A percentile compares a stretch with the other conserved stretches of the same genome.
Evolutionary conservation across 2,329 filamentous ascomycete species (phyloP).

Genomic region (Fusarium napiforme): DNA sequence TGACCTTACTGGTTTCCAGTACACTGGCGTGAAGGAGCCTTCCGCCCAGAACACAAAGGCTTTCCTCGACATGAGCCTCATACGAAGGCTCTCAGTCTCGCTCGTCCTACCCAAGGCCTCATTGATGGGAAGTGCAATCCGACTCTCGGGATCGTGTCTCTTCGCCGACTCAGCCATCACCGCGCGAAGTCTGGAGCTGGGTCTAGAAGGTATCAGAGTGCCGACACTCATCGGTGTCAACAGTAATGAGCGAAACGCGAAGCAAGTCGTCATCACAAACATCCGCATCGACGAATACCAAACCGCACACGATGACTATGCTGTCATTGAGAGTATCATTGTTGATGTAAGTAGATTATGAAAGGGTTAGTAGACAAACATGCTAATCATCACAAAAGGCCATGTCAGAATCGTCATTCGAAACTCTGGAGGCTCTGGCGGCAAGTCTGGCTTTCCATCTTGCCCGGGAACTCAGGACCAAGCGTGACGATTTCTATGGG

Average conservation of each 20-base stretch:
- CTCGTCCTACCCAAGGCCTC: slow-evolving; percentile 75
- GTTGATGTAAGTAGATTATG: slow-evolving; percentile 63
- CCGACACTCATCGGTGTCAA: slow-evolving; percentile 80
- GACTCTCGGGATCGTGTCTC: slow-evolving; percentile 59
- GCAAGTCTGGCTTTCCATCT: slow-evolving; percentile 59
- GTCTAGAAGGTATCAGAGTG: slow-evolving; percentile 68
- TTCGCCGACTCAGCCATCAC: slow-evolving; percentile 49
- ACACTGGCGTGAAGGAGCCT: slow-evolving; percentile 17
- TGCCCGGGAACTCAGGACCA: slow-evolving; percentile 54
- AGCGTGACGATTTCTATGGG: slow-evolving; percentile 46
- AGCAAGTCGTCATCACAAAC: slow-evolving; percentile 73
- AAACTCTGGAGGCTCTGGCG: slow-evolving; percentile 72
- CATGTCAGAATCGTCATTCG: slow-evolving; percentile 67
- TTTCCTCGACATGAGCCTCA: slow-evolving; percentile 47
- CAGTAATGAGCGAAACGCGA: slow-evolving; percentile 72
- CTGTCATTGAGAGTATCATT: slow-evolving; percentile 67
- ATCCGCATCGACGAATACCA: slow-evolving; percentile 68
- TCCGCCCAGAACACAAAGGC: slow-evolving; percentile 17
- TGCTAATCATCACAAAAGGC: slow-evolving; percentile 50
- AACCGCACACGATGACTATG: slow-evolving; percentile 61
- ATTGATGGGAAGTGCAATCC: slow-evolving; percentile 70
- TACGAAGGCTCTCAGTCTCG: slow-evolving; percentile 63
- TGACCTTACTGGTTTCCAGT: slow-evolving; percentile 45
- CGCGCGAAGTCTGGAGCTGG: slow-evolving; percentile 52
- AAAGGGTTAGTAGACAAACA: background rate